These are phyloP conservation scores for Lagerstroemia speciosa DNA, from an alignment of 345 rosid species.

Conservation along the genomic window DNA sequence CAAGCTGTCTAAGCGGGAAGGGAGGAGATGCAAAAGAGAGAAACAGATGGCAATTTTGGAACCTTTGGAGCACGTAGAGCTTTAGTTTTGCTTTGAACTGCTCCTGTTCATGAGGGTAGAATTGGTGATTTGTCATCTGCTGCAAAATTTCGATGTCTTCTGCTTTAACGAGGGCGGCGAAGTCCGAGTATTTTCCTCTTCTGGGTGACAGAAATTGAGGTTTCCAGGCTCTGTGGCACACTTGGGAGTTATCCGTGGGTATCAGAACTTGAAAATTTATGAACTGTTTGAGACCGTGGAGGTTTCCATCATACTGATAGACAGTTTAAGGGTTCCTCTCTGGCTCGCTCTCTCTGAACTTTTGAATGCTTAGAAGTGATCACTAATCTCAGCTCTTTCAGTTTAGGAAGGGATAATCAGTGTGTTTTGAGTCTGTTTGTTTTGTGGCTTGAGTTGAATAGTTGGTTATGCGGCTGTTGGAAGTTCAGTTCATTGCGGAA, in stretches of 20 bases:
- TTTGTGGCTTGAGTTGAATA: too few relatives aligned
- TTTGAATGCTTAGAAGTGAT: too few relatives aligned
- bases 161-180: background rate
- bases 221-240: background rate
- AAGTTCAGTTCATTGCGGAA: too few relatives aligned
- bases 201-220: too few relatives aligned
- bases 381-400: too few relatives aligned
- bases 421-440: too few relatives aligned
- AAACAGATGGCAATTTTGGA: background rate
- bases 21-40: background rate
- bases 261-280: background rate
- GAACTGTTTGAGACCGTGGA: background rate
- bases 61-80: background rate
- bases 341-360: background rate
- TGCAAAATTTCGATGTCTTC: background rate
- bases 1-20: background rate
- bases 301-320: background rate
- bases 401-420: too few relatives aligned
- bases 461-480: too few relatives aligned
- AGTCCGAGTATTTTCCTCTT: background rate
- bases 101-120: background rate
- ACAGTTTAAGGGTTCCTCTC: background rate
- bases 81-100: too few relatives aligned
- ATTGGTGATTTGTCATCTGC: background rate
- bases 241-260: background rate